These are phyloP conservation scores for Asterella californica DNA, from an alignment of 225 moss, liverwort and hornwort genomes.

Conservation along the genomic window DNA sequence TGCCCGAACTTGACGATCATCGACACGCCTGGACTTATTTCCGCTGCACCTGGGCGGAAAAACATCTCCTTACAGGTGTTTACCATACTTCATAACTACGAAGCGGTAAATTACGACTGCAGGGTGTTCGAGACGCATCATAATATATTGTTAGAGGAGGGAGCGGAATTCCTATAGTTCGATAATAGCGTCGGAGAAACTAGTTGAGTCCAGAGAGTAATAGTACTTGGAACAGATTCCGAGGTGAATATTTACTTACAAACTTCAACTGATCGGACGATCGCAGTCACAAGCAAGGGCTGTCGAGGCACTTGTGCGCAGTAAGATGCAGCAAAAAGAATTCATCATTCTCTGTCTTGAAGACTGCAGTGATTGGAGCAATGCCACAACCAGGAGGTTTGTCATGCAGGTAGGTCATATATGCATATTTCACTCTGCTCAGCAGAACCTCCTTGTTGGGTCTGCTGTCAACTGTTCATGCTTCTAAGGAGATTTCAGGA, in stretches of 20 bases:
- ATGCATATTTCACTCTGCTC: not conserved
- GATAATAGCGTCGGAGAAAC: not conserved
- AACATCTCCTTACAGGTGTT: slow-evolving; percentile 80
- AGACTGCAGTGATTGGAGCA: slow-evolving; percentile 99
- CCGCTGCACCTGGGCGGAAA: slow-evolving; percentile 90
- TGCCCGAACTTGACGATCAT: slow-evolving; percentile 98
- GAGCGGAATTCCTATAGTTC: not conserved
- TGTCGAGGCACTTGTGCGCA: slow-evolving; percentile 83
- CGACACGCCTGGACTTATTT: slow-evolving; percentile 94
- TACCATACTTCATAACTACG: not conserved
- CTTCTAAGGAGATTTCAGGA: not conserved
- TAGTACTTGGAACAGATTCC: not conserved
- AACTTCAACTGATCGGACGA: not conserved
- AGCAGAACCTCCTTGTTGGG: not conserved
- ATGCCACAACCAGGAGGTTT: slow-evolving; percentile 92
- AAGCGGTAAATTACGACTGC: not conserved
- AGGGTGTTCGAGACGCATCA: not conserved
- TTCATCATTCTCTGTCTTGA: slow-evolving; percentile 96
- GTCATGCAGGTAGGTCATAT: slow-evolving; percentile 78
- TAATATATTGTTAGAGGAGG: not conserved
- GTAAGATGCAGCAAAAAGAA: slow-evolving; percentile 92
- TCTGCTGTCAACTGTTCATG: not conserved
- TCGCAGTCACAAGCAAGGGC: slow-evolving; percentile 82
- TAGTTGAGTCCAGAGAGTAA: not conserved
- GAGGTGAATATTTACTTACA: not conserved